Base-by-base conservation (phyloP, 176 grass and related monocot genomes). In the Oryza meyeriana region DNA sequence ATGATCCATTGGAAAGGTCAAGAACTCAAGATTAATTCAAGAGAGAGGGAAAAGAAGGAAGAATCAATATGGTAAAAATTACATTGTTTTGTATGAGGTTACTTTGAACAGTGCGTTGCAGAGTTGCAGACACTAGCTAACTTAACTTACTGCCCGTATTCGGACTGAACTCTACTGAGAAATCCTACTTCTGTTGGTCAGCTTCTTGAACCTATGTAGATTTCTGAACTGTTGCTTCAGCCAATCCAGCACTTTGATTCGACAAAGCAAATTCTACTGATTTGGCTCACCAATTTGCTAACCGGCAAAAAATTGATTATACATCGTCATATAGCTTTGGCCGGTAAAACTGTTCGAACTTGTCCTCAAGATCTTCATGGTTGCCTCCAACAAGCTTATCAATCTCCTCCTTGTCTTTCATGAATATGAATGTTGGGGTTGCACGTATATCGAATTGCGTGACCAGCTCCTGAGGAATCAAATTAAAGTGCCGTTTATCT, bases 391-490 rank as follows among this genome's bases (percentile, higher is more conserved):
- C 84, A 42, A 89, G 79, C 85, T 87, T 91, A 36, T 98, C 88
- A 25, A 93, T 59, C 80, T 83, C 85, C 74, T 90, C 61, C 12
- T 84, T 91, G 18, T 85, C 82, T 83, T 81, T 72, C 81, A 93
- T 66, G 86, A 94, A 94, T 32, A 93, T 66, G 78, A 98, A 93
- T 41, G 95, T 93, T 8, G 95, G 95, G 11, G 92, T 98, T 40
- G 92, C 92, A 2, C 81, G 81, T 52, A 98, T 16, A 40, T 85
- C 86, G 58, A 85, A 98, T 59, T 52, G 9, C 2, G 81, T 31
- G 77, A 83, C 86, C 52, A 98, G 33, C 64, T 94, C 95, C 95
- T 93, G 77, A 35, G 30, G 44, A 71, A 82, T 3, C 13, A 81
- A 14, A 30, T 0, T 30, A 66, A 48, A 27, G 6, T 8, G 24